Conservation (phyloP, 345 rosid genomes). For the Linum usitatissimum region DNA sequence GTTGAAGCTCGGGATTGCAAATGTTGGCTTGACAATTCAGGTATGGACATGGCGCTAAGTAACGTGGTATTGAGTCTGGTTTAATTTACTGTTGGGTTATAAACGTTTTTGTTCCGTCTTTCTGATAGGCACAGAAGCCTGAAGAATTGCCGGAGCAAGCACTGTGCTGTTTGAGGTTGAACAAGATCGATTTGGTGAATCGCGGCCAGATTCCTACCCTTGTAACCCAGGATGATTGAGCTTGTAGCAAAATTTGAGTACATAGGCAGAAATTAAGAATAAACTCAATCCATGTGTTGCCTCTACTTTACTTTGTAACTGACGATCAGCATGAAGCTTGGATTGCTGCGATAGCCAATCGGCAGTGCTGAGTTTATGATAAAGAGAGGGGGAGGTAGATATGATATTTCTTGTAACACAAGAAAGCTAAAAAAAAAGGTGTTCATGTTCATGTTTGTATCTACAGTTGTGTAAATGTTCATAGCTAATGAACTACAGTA, state of each 20-base stretch:
- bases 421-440: background rate
- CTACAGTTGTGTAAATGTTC: background rate
- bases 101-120: background rate
- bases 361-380: background rate
- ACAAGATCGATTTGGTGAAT: constrained; percentile 72
- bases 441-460: background rate
- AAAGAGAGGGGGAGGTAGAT: background rate
- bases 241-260: background rate
- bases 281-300: background rate
- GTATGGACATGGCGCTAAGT: constrained; percentile 23
- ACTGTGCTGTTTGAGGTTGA: constrained; percentile 70
- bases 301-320: background rate
- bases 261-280: too few relatives aligned
- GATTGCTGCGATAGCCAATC: background rate
- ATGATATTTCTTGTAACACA: background rate
- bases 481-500: background rate
- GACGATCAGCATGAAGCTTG: background rate
- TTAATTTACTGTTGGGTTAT: background rate
- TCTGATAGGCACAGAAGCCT: constrained; percentile 74
- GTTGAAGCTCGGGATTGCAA: constrained; percentile 58
- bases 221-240: constrained; percentile 29
- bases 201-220: constrained; percentile 64
- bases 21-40: constrained; percentile 84
- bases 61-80: background rate
- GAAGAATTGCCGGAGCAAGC: constrained; percentile 85